Evolutionary conservation across 106 monocot genomes (phyloP), one percentile per base, ranked within the genome.

Genomic region (Platanthera guangdongensis): DNA sequence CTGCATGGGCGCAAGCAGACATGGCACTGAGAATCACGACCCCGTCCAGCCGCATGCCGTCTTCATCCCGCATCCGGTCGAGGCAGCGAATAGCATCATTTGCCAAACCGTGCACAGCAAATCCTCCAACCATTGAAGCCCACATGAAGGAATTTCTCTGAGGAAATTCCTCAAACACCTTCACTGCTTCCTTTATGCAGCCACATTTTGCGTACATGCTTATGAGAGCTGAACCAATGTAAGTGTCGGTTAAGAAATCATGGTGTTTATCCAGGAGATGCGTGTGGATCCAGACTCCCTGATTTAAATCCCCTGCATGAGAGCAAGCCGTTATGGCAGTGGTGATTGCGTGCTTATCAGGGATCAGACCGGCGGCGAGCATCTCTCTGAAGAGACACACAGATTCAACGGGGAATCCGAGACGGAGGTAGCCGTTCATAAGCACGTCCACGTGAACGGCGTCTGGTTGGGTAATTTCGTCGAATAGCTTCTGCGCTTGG

Each of bases 121-220:
- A 83, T 14, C 88, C 88, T 4, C 84, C 80, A 32, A 89, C 72
- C 86, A 92, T 82, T 3, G 86, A 70, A 2, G 86, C 79, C 88
- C 88, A 92, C 72, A 84, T 9, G 62, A 77, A 78, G 59, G 57
- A 74, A 72, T 89, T 85, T 71, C 83, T 78, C 50, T 72, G 48
- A 4, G 82, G 79, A 51, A 77, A 46, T 15, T 51, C 52, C 10
- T 82, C 71, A 70, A 92, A 89, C 75, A 86, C 82, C 39, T 62
- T 16, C 2, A 74, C 55, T 0, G 92, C 88, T 7, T 84, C 50
- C 8, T 76, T 25, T 9, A 89, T 79, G 60, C 76, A 86, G 6
- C 92, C 92, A 50, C 92, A 92, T 71, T 89, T 88, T 4, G 88
- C 75, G 52, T 92, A 92, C 88, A 92, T 88, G 60, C 81, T 83